Percentiles rank a stretch among this genome's conserved stretches.
These are phyloP conservation scores for Yamadazyma ubonensis DNA, from an alignment of 805 yeast species.

Conservation along the genomic window DNA sequence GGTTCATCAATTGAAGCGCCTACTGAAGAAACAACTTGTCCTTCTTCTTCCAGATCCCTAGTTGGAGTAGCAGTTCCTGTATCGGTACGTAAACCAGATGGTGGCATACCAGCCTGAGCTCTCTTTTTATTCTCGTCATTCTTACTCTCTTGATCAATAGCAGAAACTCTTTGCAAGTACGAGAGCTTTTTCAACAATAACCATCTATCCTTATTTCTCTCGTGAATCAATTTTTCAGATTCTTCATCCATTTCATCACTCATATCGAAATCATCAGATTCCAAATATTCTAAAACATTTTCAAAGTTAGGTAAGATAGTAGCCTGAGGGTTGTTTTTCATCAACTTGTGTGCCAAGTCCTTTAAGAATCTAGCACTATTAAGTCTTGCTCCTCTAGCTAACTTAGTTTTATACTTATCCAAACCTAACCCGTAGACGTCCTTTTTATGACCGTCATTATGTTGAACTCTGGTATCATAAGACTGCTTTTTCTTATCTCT, in stretches of 20 bases:
- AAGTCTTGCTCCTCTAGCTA: slow-evolving; percentile 49
- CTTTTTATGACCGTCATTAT: slow-evolving; percentile 57
- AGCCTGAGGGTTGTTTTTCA: slow-evolving; percentile 31
- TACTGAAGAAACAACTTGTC: slow-evolving; percentile 13
- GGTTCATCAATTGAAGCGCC: slow-evolving; percentile 8
- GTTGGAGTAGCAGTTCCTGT: not conserved
- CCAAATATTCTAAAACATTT: slow-evolving; percentile 56
- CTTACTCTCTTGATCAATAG: slow-evolving; percentile 43
- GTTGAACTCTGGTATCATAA: slow-evolving; percentile 75
- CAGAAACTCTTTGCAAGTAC: slow-evolving; percentile 65
- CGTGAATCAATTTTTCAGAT: slow-evolving; percentile 36
- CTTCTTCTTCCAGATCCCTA: slow-evolving; percentile 2
- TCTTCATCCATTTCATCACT: slow-evolving; percentile 37
- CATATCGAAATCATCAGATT: slow-evolving; percentile 41
- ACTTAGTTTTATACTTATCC: slow-evolving; percentile 56
- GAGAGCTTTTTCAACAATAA: slow-evolving; percentile 66
- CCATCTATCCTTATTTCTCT: slow-evolving; percentile 62
- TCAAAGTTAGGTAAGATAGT: slow-evolving; percentile 55
- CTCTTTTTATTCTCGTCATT: slow-evolving; percentile 42
- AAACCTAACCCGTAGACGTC: slow-evolving; percentile 79
- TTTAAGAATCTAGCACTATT: slow-evolving; percentile 56
- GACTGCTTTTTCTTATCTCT: slow-evolving; percentile 81
- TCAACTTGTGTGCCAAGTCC: slow-evolving; percentile 53
- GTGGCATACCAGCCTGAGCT: slow-evolving; percentile 28
- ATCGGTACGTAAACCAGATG: slow-evolving; percentile 2